Evolutionary conservation across 139 green algal species (phyloP).

Genomic region (Zygnema cylindricum): DNA sequence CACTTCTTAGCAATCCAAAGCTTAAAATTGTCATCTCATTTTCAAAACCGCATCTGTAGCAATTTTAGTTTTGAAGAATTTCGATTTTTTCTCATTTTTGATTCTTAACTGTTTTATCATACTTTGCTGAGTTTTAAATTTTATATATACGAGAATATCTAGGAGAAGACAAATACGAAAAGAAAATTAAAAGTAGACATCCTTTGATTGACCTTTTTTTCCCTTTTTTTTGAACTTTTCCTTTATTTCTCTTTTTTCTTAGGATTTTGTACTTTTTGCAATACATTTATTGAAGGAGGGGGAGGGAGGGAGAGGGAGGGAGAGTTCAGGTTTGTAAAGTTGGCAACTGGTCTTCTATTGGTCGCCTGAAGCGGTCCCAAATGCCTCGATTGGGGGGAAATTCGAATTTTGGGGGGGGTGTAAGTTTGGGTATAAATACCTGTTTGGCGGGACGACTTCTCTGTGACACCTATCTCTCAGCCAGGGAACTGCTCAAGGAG

Average conservation of each 20-base stretch:
- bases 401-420: slow-evolving; percentile 84
- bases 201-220: too few relatives aligned
- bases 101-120: too few relatives aligned
- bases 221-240: not conserved
- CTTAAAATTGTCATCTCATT: too few relatives aligned
- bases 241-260: not conserved
- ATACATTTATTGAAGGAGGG: not conserved
- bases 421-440: slow-evolving; percentile 74
- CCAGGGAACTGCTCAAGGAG: slow-evolving; percentile 87
- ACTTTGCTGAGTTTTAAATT: too few relatives aligned
- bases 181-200: too few relatives aligned
- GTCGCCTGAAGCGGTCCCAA: slow-evolving; percentile 84
- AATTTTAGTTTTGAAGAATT: too few relatives aligned
- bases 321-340: slow-evolving; percentile 74
- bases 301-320: not conserved
- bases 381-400: slow-evolving; percentile 85
- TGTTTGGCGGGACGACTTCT: slow-evolving; percentile 84
- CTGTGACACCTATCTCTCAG: slow-evolving; percentile 94
- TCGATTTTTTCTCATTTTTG: too few relatives aligned
- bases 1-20: too few relatives aligned
- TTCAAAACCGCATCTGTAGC: too few relatives aligned
- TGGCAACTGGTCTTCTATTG: slow-evolving; percentile 90
- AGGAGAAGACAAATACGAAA: too few relatives aligned
- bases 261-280: not conserved
- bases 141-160: too few relatives aligned